Percentiles rank a stretch among this genome's conserved stretches.
Evolutionary conservation across 495 filamentous ascomycete species (phyloP).

Genomic region (Aspergillus campestris): DNA sequence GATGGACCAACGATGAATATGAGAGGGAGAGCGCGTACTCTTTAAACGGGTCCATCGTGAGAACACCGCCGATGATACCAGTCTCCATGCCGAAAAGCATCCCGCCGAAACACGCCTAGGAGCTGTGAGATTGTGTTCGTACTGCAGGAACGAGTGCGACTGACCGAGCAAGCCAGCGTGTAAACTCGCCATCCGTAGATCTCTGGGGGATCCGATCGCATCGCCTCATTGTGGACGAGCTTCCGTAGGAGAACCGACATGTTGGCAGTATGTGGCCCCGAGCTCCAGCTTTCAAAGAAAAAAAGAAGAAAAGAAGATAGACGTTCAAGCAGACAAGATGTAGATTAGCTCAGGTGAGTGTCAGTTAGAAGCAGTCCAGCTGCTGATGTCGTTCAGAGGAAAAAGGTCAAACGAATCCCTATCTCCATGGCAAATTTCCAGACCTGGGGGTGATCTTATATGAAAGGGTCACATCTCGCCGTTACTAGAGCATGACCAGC

Average conservation of each 20-base stretch:
- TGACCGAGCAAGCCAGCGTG: constrained; percentile 56
- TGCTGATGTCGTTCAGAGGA: no score
- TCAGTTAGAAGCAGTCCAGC: no score
- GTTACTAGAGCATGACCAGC: neutral
- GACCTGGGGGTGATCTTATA: no score
- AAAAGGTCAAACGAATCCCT: no score
- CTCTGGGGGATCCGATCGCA: constrained; percentile 63
- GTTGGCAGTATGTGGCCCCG: neutral
- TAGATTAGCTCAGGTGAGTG: no score
- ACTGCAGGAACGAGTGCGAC: constrained; percentile 8
- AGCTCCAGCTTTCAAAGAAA: neutral
- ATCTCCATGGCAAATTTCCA: no score
- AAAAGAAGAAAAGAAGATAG: neutral
- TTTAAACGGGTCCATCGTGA: constrained; percentile 54
- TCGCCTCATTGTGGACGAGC: constrained; percentile 72
- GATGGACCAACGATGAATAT: constrained; percentile 4
- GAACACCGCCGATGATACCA: constrained; percentile 62
- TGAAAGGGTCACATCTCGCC: no score
- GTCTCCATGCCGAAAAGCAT: constrained; percentile 65
- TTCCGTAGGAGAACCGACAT: constrained; percentile 46
- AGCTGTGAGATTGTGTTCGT: constrained; percentile 1
- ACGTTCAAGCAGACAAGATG: neutral
- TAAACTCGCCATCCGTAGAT: constrained; percentile 76
- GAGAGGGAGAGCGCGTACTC: constrained; percentile 27
- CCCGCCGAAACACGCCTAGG: constrained; percentile 64